A percentile compares a stretch with the other conserved stretches of the same genome.
These are phyloP conservation scores for Komagataella mondaviorum DNA, from an alignment of 805 yeast genomes.

Conservation along the genomic window DNA sequence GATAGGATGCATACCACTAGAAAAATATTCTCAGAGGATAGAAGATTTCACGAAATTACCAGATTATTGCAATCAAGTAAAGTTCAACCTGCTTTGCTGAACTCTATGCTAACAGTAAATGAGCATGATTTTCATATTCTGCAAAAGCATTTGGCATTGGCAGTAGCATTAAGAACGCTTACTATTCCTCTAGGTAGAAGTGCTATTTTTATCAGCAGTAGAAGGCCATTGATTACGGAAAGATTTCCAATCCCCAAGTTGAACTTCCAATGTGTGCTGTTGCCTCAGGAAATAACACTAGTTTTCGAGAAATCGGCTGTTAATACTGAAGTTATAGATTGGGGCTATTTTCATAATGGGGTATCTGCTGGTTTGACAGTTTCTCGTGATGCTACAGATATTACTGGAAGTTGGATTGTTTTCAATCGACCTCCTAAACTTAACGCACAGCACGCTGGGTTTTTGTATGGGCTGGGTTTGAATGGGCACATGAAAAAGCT, in stretches of 20 bases:
- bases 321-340: slow-evolving; percentile 35
- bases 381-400: slow-evolving; percentile 57
- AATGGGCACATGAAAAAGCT: slow-evolving; percentile 74
- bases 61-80: slow-evolving; percentile 58
- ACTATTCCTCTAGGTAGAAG: slow-evolving; percentile 72
- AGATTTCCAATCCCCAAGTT: slow-evolving; percentile 67
- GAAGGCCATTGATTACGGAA: slow-evolving; percentile 75
- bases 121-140: slow-evolving; percentile 44
- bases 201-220: slow-evolving; percentile 51
- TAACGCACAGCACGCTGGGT: slow-evolving; percentile 87
- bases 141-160: slow-evolving; percentile 44
- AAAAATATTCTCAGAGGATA: slow-evolving; percentile 61
- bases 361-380: slow-evolving; percentile 71
- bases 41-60: slow-evolving; percentile 69
- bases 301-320: slow-evolving; percentile 41
- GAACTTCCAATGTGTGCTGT: slow-evolving; percentile 51
- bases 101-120: slow-evolving; percentile 22
- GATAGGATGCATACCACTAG: slow-evolving; percentile 57
- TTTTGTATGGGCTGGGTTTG: slow-evolving; percentile 80
- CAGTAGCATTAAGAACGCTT: slow-evolving; percentile 58
- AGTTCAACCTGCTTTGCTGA: slow-evolving; percentile 37
- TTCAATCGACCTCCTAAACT: slow-evolving; percentile 64
- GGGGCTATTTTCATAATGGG: slow-evolving; percentile 93
- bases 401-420: slow-evolving; percentile 84
- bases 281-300: slow-evolving; percentile 53